Evolutionary conservation across 2,329 filamentous ascomycete genomes (phyloP).

Genomic region (Nothophoma quercina): DNA sequence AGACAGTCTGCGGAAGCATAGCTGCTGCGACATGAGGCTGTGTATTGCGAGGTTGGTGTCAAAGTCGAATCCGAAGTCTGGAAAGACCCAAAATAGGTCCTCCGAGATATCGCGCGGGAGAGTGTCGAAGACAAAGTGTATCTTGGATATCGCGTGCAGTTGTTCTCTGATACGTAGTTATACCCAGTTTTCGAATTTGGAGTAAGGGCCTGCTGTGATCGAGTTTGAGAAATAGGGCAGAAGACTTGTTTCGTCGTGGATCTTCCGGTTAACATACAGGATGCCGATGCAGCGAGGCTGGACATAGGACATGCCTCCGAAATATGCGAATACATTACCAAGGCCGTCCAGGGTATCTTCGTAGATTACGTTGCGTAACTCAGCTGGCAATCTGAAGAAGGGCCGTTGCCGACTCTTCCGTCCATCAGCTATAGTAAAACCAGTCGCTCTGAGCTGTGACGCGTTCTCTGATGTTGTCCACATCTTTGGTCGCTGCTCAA

Average conservation of each 20-base stretch:
- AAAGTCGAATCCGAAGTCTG: neutral
- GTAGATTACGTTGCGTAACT: constrained; percentile 2
- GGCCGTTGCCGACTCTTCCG: neutral
- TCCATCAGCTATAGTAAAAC: too few relatives aligned
- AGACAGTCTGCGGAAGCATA: neutral
- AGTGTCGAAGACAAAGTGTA: constrained; percentile 1
- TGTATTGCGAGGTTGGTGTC: neutral
- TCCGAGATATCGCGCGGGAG: too few relatives aligned
- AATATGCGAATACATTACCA: neutral
- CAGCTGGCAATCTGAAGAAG: neutral
- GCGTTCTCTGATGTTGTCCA: too few relatives aligned
- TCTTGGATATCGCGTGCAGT: neutral
- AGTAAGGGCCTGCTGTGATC: constrained; percentile 3
- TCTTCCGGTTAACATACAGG: neutral
- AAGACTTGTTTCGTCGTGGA: neutral
- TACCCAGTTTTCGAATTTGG: neutral
- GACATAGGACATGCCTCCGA: constrained; percentile 2
- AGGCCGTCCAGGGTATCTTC: neutral
- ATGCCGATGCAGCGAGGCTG: neutral
- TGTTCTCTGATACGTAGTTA: neutral
- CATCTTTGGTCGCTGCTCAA: too few relatives aligned
- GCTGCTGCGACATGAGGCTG: neutral
- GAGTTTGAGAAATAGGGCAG: neutral
- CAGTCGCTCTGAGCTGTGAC: too few relatives aligned
- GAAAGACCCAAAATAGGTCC: neutral